Base-by-base conservation (phyloP, 139 green algal genomes). In the Closterium sp. region DNA sequence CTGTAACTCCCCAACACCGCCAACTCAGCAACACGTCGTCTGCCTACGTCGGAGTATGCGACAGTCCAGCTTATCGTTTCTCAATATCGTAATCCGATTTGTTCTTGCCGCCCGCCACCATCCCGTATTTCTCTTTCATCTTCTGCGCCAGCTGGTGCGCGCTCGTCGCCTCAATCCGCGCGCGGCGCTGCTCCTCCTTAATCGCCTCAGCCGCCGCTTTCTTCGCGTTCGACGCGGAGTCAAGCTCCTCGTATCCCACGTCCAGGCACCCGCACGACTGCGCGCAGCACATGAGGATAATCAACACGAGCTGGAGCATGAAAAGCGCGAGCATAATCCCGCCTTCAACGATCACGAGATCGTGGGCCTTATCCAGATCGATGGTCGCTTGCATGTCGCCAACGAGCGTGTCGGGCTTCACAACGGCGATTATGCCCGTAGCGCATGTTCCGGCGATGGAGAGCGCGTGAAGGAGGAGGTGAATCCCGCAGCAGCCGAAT, bases 101-200 rank as follows among this genome's bases (percentile, higher is more conserved):
- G 3, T 13, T 70, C 62, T 50, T 50, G 38, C 38, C 7, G 38
- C 62, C 62, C 17, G 62, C 19, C 17, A 79, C 62, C 62, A 79
- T 88, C 31, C 87, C 87, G 31, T 89, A 89, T 28, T 89, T 89
- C 87, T 89, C 31, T 31, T 89, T 89, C 87, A 89, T 89, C 87
- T 89, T 89, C 17, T 50, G 31, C 87, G 87, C 87, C 87, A 89
- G 32, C 87, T n/a, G 19, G 3, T 89, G 87, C 87, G 87, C 87
- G 85, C 85, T 87, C 85, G 85, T 34, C 19, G 85, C 32, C 27
- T 87, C 85, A 17, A 87, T 87, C 21, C 85, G n/a, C 85, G 85
- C n/a, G 28, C 85, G 85, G 19, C 85, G 85, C 85, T 87, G 9
- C 85, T 87, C 85, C 85, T 87, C 85, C 28, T 87, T 31, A 30